phyloP scores from a whole-genome alignment of 768 basidiomycete genomes.

The Leucosporidium yakuticum region DNA sequence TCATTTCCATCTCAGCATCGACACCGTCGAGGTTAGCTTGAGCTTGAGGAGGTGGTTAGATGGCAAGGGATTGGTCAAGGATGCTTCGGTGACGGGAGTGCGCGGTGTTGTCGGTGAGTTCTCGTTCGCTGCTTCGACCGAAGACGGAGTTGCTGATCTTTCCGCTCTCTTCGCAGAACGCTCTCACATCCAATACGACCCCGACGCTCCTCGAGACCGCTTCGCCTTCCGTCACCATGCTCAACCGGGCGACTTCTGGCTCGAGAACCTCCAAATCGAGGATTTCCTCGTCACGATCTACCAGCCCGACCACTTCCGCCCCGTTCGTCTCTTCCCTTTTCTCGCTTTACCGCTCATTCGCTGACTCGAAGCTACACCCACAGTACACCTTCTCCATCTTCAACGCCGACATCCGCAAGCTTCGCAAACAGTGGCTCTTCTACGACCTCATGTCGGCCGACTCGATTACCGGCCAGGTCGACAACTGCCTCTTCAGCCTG shows the following conservation, averaged over 20 bases:
- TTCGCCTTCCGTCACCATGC: slow-evolving; percentile 69
- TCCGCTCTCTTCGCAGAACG: slow-evolving; percentile 57
- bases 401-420: slow-evolving; percentile 72
- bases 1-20: slow-evolving; percentile 87
- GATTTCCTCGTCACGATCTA: slow-evolving; percentile 91
- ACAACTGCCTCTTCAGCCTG: slow-evolving; percentile 93
- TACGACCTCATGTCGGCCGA: slow-evolving; percentile 93
- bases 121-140: neutral
- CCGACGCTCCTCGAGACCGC: slow-evolving; percentile 71
- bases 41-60: slow-evolving; percentile 89
- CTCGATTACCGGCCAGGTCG: slow-evolving; percentile 92
- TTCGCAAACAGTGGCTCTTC: slow-evolving; percentile 91
- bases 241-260: slow-evolving; percentile 78
- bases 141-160: neutral
- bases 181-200: slow-evolving; percentile 65
- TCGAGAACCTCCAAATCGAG: slow-evolving; percentile 81
- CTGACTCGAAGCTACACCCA: neutral
- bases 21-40: slow-evolving; percentile 90
- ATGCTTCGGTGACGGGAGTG: slow-evolving; percentile 88
- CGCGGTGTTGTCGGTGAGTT: slow-evolving; percentile 78
- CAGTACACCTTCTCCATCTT: slow-evolving; percentile 81
- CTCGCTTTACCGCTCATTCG: neutral
- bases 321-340: slow-evolving; percentile 42
- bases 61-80: slow-evolving; percentile 85
- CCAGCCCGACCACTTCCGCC: slow-evolving; percentile 86